phyloP scores from a whole-genome alignment of 768 basidiomycete genomes.

The Mycena vulgaris region DNA sequence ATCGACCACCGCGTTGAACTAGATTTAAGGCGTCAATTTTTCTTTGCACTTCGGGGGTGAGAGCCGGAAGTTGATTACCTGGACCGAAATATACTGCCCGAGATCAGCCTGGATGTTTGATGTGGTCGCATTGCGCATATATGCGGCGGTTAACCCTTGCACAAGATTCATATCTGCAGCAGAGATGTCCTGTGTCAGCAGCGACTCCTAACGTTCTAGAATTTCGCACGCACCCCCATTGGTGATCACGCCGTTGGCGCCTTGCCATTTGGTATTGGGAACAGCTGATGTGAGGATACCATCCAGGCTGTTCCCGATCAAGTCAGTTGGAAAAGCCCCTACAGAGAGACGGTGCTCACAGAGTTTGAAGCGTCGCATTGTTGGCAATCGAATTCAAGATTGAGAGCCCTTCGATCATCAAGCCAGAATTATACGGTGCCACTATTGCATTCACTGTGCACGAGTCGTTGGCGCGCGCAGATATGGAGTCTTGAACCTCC shows the following conservation, averaged over 20 bases:
- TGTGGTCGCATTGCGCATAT: too few species aligned
- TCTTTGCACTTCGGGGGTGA: too few species aligned
- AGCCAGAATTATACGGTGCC: not conserved
- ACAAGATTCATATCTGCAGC: not conserved
- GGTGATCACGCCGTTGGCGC: not conserved
- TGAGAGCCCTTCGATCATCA: not conserved
- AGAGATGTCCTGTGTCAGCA: not conserved
- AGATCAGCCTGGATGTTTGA: too few species aligned
- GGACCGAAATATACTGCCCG: too few species aligned
- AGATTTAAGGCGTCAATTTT: too few species aligned
- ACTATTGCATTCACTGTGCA: not conserved
- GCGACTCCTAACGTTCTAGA: not conserved
- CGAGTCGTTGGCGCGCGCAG: not conserved
- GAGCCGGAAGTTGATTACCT: too few species aligned
- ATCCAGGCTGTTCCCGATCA: not conserved
- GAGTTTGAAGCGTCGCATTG: too few species aligned
- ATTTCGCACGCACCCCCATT: not conserved
- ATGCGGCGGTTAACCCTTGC: not conserved
- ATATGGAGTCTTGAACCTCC: not conserved
- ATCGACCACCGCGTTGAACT: too few species aligned
- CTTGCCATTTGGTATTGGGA: not conserved
- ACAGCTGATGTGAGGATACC: not conserved
- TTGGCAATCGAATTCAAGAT: too few species aligned
- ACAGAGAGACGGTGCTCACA: too few species aligned
- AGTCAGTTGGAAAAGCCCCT: not conserved